Evolutionary conservation across 2,329 filamentous ascomycete genomes (phyloP).

Genomic region (Nigrograna mackinnonii): DNA sequence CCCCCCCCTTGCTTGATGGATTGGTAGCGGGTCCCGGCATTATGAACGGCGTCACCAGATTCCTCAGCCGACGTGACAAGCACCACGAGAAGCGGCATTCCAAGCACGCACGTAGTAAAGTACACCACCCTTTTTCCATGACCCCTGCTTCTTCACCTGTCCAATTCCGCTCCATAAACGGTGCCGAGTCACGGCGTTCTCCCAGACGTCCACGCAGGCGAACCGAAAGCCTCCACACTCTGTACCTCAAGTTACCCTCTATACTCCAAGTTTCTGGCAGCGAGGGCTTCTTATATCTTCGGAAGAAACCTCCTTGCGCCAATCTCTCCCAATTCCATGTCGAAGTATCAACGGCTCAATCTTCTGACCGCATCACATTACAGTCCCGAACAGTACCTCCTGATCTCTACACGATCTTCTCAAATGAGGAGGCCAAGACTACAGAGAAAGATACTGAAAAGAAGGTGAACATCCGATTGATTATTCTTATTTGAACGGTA

Average conservation of each 20-base stretch:
- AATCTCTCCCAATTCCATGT: conserved; percentile 11
- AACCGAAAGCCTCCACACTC: conserved; percentile 20
- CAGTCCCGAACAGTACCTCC: conserved; percentile 22
- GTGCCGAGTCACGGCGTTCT: conserved; percentile 7
- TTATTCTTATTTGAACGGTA: conserved; percentile 16
- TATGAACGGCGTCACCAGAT: conserved; percentile 62
- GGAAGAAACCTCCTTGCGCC: conserved; percentile 17
- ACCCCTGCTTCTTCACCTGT: conserved; percentile 18
- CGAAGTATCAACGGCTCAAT: conserved; percentile 14
- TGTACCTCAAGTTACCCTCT: conserved; percentile 28
- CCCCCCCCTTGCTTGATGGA: too few species aligned
- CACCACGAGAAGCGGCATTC: conserved; percentile 40
- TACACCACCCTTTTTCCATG: conserved; percentile 23
- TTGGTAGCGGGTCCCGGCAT: conserved; percentile 11
- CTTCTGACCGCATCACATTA: conserved; percentile 28
- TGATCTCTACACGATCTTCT: conserved; percentile 68
- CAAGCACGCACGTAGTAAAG: conserved; percentile 36
- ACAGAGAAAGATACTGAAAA: conserved; percentile 63
- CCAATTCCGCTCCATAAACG: conserved; percentile 13
- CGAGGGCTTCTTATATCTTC: conserved; percentile 22
- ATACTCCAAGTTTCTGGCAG: conserved; percentile 14
- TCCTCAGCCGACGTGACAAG: conserved; percentile 72
- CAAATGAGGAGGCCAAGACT: conserved; percentile 54
- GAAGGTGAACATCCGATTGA: conserved; percentile 33
- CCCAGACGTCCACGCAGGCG: conserved; percentile 10